Conservation (phyloP, 2,329 filamentous ascomycete genomes). For the Zopfia rhizophila region DNA sequence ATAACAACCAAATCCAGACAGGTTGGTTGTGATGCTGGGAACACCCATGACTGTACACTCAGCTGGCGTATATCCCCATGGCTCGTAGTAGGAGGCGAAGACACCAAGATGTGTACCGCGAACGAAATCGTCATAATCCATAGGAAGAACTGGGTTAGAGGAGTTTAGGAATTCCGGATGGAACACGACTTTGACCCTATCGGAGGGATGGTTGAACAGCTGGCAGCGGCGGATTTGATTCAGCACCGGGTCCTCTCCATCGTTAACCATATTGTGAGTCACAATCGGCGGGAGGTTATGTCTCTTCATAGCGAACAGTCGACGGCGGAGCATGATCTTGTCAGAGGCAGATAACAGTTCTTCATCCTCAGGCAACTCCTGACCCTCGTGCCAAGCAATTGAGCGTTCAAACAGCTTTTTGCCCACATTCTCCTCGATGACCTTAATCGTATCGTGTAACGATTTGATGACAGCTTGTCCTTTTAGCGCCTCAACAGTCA, state of each 20-base stretch:
- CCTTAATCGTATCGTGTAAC: constrained; percentile 88
- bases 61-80: constrained; percentile 98
- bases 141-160: constrained; percentile 89
- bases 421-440: constrained; percentile 92
- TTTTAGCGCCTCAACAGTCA: constrained; percentile 95
- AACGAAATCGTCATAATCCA: constrained; percentile 99
- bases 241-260: constrained; percentile 89
- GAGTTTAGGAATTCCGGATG: constrained; percentile 98
- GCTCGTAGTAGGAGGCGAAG: constrained; percentile 98
- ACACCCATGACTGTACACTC: constrained; percentile 99
- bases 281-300: constrained; percentile 91
- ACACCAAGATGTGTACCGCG: constrained; percentile 95
- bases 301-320: constrained; percentile 97
- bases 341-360: constrained; percentile 93
- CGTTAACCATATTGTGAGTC: constrained; percentile 98
- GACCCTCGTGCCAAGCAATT: constrained; percentile 93
- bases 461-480: constrained; percentile 98
- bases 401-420: constrained; percentile 95
- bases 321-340: constrained; percentile 87
- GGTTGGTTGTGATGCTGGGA: constrained; percentile 96
- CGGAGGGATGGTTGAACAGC: constrained; percentile 93
- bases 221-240: constrained; percentile 97
- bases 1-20: constrained; percentile 98
- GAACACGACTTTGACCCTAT: constrained; percentile 98
- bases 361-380: constrained; percentile 94